Evolutionary conservation across 768 basidiomycete genomes (phyloP), one percentile per base, ranked within the genome.

Genomic region (Mycena latifolia): DNA sequence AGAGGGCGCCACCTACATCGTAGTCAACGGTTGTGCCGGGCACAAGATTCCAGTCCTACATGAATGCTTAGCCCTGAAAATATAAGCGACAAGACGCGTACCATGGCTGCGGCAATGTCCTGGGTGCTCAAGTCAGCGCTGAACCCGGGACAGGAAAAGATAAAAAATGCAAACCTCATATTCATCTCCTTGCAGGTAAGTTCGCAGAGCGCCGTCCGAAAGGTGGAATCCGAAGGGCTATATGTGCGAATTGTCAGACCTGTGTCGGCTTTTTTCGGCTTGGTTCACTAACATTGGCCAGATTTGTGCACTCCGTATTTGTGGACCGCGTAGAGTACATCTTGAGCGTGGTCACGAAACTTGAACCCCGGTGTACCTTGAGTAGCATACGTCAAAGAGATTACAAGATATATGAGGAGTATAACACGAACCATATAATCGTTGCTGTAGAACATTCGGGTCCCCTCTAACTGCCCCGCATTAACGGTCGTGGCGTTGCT

Each of bases 341-440:
- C 74, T 84, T 89, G 43, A 91, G 71, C 0, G 89, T 85, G 18
- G 88, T 81, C 20, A 91, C 84, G 70, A 90, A 91, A 39, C 81
- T 82, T 2, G 69, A 61, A 2, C 90, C 89, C 25, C 91, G 84
- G 46, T 90, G 88, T 20, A 91, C 87, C 90, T 91, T 20, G 22
- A 20, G n/a, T n/a, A 29, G 39, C 15, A 35, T 35, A 7, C 33
- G 33, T 35, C 14, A 35, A 35, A n/a, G n/a, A n/a, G n/a, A n/a
- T n/a, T n/a, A n/a, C n/a, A n/a, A n/a, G n/a, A n/a, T n/a, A n/a
- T n/a, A n/a, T n/a, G n/a, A n/a, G n/a, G n/a, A n/a, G n/a, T n/a
- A n/a, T n/a, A n/a, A n/a, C n/a, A n/a, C n/a, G n/a, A 5, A 88
- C 90, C 89, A 91, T 89, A 69, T 91, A 91, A 71, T 92, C 90